Conservation (phyloP, 176 grass and related monocot genomes). For the Juncus effusus region DNA sequence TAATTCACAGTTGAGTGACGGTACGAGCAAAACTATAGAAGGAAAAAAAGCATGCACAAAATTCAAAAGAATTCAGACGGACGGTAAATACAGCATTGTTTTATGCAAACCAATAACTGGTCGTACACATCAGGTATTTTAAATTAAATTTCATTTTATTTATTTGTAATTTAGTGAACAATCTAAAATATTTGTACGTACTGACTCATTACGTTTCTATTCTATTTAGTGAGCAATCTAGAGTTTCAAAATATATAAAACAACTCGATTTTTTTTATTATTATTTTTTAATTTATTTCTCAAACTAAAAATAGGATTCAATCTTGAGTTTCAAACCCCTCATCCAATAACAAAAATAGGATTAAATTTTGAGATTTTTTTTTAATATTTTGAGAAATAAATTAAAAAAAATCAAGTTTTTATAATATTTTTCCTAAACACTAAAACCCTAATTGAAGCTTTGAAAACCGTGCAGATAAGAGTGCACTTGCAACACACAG, state of each 20-base stretch:
- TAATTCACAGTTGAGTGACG: neutral
- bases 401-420: no score
- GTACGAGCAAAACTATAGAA: conserved; percentile 33
- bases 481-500: conserved; percentile 82
- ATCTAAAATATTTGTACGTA: no score
- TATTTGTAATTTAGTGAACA: neutral
- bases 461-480: conserved; percentile 60
- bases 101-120: conserved; percentile 93
- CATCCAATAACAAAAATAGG: neutral
- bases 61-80: conserved; percentile 68
- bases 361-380: no score
- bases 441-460: no score
- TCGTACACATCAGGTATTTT: conserved; percentile 89
- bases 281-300: no score
- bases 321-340: no score
- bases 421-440: no score
- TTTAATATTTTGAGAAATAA: no score
- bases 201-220: neutral
- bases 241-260: no score
- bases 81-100: conserved; percentile 70
- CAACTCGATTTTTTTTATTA: no score
- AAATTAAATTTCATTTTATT: conserved; percentile 3
- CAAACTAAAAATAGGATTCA: no score
- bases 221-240: no score
- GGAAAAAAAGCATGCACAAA: conserved; percentile 86